These are phyloP conservation scores for Phaffia australis DNA, from an alignment of 768 basidiomycete species.

Conservation along the genomic window DNA sequence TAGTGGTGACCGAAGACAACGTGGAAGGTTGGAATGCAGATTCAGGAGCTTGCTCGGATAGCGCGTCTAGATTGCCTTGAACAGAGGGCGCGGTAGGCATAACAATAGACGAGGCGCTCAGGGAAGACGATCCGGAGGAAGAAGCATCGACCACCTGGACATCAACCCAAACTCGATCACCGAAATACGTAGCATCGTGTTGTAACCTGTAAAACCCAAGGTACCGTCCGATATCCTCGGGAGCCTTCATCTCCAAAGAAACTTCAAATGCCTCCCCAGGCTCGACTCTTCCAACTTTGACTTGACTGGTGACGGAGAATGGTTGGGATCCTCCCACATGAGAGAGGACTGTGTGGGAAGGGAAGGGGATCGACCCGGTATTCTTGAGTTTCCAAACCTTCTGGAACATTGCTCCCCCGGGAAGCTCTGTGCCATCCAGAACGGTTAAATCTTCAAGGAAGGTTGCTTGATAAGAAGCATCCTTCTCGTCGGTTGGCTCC, in stretches of 20 bases:
- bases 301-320: conserved; percentile 38
- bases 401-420: conserved; percentile 73
- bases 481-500: too few relatives aligned
- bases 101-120: conserved; percentile 59
- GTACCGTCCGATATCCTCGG: conserved; percentile 60
- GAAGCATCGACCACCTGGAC: conserved; percentile 41
- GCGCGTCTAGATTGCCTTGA: neutral
- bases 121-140: conserved; percentile 43
- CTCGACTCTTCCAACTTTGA: conserved; percentile 50
- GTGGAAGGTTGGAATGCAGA: conserved; percentile 36
- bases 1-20: conserved; percentile 43
- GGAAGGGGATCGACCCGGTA: conserved; percentile 55
- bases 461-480: neutral
- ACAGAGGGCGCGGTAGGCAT: conserved; percentile 46
- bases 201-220: conserved; percentile 65
- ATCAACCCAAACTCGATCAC: conserved; percentile 65
- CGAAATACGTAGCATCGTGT: conserved; percentile 54
- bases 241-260: conserved; percentile 72
- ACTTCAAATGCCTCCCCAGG: conserved; percentile 54
- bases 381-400: conserved; percentile 73
- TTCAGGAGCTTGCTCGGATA: too few relatives aligned
- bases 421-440: conserved; percentile 62
- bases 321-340: conserved; percentile 64
- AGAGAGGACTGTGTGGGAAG: conserved; percentile 53
- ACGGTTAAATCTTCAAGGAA: conserved; percentile 52